Base-by-base conservation (phyloP, 1,284 basidiomycete species). In the Cryptococcus sp. region DNA sequence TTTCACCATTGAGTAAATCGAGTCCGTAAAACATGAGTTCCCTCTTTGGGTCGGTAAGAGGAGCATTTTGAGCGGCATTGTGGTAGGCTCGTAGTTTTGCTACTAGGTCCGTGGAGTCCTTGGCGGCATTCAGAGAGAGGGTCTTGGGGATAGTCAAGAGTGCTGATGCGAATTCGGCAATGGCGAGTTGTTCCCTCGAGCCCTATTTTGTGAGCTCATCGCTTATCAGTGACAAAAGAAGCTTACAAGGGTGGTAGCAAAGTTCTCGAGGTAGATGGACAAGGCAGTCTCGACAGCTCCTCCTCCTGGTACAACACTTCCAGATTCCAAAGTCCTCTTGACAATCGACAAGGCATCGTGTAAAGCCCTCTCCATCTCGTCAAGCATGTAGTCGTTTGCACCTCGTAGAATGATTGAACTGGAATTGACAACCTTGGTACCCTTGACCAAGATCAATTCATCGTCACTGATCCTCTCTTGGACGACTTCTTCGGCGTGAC, bases 391-490 rank as follows among this genome's bases (percentile, higher is more conserved):
- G 77, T 99, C 96, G 76, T 98, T 99, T 37, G 96, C 96, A 52
- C 96, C 96, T 54, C 96, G 84, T 56, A 99, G 79, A 54, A 98
- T 84, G 69, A 99, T 88, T 37, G 93, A 97, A 22, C 88, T 81
- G 19, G 91, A 93, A 78, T 79, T 93, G 71, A 98, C 93, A 32
- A 92, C 86, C 78, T 96, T 98, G 50, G 94, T 98, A 4, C 96
- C 96, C 78, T 96, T 97, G 77, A 98, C 81, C 54, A 98, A 79
- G 73, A 98, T 98, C 45, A 97, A 82, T 74, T 99, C 96, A 75
- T 99, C 96, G 67, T 99, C 96, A n/a, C 89, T 87, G 72, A 98
- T 91, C 56, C 94, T 83, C 78, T 98, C 93, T 74, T 99, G 96
- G 4, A 89, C 82, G 51, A 98, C 96, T 75, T 98, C 94, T 11